phyloP scores from a whole-genome alignment of 1,139 yeast species.

The Wickerhamomyces sp. region DNA sequence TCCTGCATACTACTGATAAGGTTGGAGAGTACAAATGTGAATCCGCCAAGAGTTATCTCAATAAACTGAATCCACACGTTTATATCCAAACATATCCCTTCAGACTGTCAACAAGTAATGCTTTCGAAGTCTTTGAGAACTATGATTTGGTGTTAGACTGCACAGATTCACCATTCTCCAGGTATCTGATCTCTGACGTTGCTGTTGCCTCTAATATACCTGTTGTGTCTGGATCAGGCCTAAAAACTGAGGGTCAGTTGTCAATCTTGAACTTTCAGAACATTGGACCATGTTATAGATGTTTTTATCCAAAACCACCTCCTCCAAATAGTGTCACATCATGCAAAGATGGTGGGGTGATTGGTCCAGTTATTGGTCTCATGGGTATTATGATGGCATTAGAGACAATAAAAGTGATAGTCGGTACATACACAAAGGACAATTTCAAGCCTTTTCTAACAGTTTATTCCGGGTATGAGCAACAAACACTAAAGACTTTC shows the following conservation, averaged over 20 bases:
- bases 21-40: conserved; percentile 75
- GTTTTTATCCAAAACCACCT: conserved; percentile 90
- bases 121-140: conserved; percentile 52
- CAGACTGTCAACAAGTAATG: conserved; percentile 51
- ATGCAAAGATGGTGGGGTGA: conserved; percentile 92
- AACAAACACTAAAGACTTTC: conserved; percentile 65
- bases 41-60: conserved; percentile 58
- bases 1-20: conserved; percentile 61
- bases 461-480: conserved; percentile 69
- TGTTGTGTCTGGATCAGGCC: conserved; percentile 87
- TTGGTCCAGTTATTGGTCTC: conserved; percentile 93
- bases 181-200: conserved; percentile 85
- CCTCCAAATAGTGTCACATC: conserved; percentile 77
- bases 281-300: conserved; percentile 88
- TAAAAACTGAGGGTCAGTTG: conserved; percentile 88
- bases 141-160: conserved; percentile 87
- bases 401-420: conserved; percentile 73
- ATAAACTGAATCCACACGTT: conserved; percentile 63
- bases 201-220: conserved; percentile 67
- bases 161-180: conserved; percentile 85
- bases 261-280: conserved; percentile 64
- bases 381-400: conserved; percentile 87
- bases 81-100: conserved; percentile 45
- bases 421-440: conserved; percentile 47
- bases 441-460: conserved; percentile 65